A percentile compares a stretch with the other conserved stretches of the same genome.
phyloP scores from a whole-genome alignment of 1,284 basidiomycete genomes.

The Microbotryum intermedium region DNA sequence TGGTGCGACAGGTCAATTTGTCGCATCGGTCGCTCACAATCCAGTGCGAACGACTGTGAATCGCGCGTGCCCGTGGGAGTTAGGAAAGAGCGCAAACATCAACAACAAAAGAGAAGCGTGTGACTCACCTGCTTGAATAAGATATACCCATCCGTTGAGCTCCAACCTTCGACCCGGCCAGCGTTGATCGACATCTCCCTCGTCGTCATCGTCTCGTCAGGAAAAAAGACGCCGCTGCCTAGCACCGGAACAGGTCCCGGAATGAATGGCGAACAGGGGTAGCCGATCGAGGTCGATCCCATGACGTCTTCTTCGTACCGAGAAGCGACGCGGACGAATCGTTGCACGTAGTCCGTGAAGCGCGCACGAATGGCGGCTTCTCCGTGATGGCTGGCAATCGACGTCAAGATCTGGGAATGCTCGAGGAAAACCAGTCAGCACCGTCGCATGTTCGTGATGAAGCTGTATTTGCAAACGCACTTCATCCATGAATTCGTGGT shows the following conservation, averaged over 20 bases:
- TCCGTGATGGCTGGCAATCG: conserved; percentile 65
- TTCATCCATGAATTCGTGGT: conserved; percentile 85
- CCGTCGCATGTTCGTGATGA: conserved; percentile 5
- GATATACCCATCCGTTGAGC: conserved; percentile 57
- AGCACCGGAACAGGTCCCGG: conserved; percentile 39
- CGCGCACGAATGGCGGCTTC: conserved; percentile 67
- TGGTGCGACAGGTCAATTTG: conserved; percentile 67
- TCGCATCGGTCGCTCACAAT: conserved; percentile 46
- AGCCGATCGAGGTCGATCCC: conserved; percentile 59
- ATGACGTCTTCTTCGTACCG: conserved; percentile 66
- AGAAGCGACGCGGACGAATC: conserved; percentile 66
- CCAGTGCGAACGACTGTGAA: conserved; percentile 47
- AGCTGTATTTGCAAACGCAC: conserved; percentile 45
- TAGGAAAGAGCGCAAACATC: background rate
- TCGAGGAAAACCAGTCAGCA: conserved; percentile 2
- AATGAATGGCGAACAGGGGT: conserved; percentile 44
- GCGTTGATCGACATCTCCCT: conserved; percentile 60
- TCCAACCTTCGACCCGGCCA: conserved; percentile 70
- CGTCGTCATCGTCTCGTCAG: conserved; percentile 52
- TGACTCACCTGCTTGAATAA: conserved; percentile 51
- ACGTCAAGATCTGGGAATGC: conserved; percentile 50
- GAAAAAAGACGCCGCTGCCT: conserved; percentile 61
- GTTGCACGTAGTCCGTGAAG: conserved; percentile 63
- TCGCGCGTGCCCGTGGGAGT: no score
- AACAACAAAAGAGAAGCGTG: background rate